Percentiles rank a stretch among this genome's conserved stretches.
Conservation (phyloP, 768 basidiomycete species). For the Naganishia randhawae region DNA sequence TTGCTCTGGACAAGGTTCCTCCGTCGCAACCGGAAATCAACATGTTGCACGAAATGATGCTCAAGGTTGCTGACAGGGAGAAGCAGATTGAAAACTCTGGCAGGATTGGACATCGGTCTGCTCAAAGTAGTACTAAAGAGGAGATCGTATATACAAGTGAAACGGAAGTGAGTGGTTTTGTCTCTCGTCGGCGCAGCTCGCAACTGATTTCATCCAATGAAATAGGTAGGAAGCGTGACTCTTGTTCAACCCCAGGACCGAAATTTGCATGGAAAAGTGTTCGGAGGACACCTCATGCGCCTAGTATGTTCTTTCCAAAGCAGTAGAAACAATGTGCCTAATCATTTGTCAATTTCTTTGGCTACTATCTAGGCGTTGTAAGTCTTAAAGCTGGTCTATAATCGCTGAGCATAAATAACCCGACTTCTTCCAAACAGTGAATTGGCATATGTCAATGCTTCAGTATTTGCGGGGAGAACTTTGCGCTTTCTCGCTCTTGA, state of each 20-base stretch:
- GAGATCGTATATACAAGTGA: conserved; percentile 72
- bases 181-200: conserved; percentile 26
- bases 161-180: conserved; percentile 63
- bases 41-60: conserved; percentile 66
- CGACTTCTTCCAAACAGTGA: conserved; percentile 40
- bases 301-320: conserved; percentile 51
- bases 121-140: conserved; percentile 29
- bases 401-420: neutral
- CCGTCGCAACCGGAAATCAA: conserved; percentile 68
- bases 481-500: conserved; percentile 74
- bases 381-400: neutral
- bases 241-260: conserved; percentile 82
- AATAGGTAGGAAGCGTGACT: conserved; percentile 50
- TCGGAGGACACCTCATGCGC: conserved; percentile 68
- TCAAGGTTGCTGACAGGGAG: conserved; percentile 56
- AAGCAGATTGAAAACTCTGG: conserved; percentile 43
- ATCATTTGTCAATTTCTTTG: neutral
- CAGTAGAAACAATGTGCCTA: neutral
- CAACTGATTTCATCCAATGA: neutral
- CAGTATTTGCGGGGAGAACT: conserved; percentile 62
- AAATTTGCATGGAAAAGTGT: conserved; percentile 78
- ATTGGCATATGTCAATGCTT: conserved; percentile 71
- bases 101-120: conserved; percentile 36
- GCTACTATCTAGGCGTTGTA: conserved; percentile 3
- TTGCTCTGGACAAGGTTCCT: conserved; percentile 67